These are phyloP conservation scores for Heterococcus sp. DNA, from an alignment of 108 stramenopile genomes.

Conservation along the genomic window DNA sequence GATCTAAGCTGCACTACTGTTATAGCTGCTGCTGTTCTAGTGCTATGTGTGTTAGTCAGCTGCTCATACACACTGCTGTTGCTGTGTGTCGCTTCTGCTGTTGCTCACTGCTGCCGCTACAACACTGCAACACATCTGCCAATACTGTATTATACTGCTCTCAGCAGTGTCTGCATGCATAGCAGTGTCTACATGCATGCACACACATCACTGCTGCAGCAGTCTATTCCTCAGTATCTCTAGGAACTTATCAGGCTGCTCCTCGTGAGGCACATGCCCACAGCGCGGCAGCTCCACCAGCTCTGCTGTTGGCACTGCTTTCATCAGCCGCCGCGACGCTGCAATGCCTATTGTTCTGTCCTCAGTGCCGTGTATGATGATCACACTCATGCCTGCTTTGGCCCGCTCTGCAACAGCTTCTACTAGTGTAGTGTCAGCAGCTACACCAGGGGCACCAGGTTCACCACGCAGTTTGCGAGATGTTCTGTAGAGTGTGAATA, in stretches of 20 bases:
- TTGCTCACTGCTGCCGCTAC: not conserved
- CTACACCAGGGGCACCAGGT: constrained; percentile 2
- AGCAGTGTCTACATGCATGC: not conserved
- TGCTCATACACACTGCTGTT: too few species aligned
- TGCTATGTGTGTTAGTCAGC: too few species aligned
- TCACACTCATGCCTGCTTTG: constrained; percentile 23
- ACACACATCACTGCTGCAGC: not conserved
- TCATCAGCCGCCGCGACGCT: not conserved
- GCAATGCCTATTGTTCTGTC: not conserved
- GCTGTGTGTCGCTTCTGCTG: too few species aligned
- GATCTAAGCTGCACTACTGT: too few species aligned
- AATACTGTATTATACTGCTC: not conserved
- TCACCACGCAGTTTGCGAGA: constrained; percentile 2
- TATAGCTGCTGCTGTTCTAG: too few species aligned
- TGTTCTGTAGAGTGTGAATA: constrained; percentile 2
- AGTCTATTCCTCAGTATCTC: not conserved
- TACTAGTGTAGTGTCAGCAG: constrained; percentile 18
- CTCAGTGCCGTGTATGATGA: constrained; percentile 21
- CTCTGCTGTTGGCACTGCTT: not conserved
- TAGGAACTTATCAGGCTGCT: constrained; percentile 21
- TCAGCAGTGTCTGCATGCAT: not conserved
- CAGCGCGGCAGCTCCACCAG: constrained; percentile 25
- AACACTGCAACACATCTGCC: not conserved
- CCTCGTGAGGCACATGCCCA: constrained; percentile 45
- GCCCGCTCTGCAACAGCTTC: constrained; percentile 18